phyloP scores from a whole-genome alignment of 176 grass and related monocot genomes.

The Musa beccarii region DNA sequence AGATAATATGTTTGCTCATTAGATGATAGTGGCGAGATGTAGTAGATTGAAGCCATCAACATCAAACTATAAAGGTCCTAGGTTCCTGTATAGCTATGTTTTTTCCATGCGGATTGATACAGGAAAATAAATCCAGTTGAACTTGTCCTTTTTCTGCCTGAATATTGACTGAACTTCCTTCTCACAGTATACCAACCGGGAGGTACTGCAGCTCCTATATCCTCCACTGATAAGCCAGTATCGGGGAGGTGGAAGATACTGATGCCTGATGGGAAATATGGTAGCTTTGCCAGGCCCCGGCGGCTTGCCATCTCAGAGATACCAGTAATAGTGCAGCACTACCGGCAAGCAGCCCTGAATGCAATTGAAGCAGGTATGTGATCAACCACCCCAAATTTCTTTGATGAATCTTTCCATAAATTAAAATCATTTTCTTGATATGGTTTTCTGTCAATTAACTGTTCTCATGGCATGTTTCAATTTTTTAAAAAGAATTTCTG shows the following conservation, averaged over 20 bases:
- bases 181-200: slow-evolving; percentile 69
- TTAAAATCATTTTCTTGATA: too few relatives aligned
- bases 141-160: neutral
- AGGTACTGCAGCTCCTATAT: slow-evolving; percentile 56
- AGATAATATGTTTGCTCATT: too few relatives aligned
- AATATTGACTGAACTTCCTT: slow-evolving; percentile 15
- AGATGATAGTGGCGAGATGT: too few relatives aligned
- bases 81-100: too few relatives aligned
- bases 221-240: slow-evolving; percentile 78
- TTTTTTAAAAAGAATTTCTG: too few relatives aligned
- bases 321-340: slow-evolving; percentile 65
- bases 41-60: too few relatives aligned
- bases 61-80: too few relatives aligned
- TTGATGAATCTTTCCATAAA: too few relatives aligned
- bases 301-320: slow-evolving; percentile 48
- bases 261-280: slow-evolving; percentile 77
- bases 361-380: slow-evolving; percentile 77
- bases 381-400: too few relatives aligned
- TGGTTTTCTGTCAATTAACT: too few relatives aligned
- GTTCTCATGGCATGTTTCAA: too few relatives aligned
- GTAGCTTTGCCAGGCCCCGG: slow-evolving; percentile 47
- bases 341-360: slow-evolving; percentile 56
- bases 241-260: slow-evolving; percentile 74
- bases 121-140: neutral
- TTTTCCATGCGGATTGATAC: neutral